These are phyloP conservation scores for Cystobasidium slooffiae DNA, from an alignment of 1,284 basidiomycete species.

Conservation along the genomic window DNA sequence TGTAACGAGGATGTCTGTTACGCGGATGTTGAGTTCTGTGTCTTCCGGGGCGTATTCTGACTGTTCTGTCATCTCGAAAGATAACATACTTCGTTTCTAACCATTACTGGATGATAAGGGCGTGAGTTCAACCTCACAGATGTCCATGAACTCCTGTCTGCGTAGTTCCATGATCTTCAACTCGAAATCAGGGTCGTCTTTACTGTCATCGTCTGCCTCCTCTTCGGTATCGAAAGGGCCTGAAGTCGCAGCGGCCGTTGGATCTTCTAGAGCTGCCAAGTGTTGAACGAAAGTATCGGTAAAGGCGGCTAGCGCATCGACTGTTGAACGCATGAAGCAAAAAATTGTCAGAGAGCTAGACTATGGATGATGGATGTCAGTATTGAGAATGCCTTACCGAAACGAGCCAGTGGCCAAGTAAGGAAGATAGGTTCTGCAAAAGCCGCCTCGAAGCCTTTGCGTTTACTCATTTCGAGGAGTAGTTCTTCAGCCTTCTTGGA, in stretches of 20 bases:
- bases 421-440: slow-evolving; percentile 52
- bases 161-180: neutral
- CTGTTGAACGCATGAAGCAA: neutral
- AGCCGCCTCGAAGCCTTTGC: slow-evolving; percentile 46
- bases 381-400: slow-evolving; percentile 45
- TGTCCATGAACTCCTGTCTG: slow-evolving; percentile 21
- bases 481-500: slow-evolving; percentile 46
- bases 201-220: neutral
- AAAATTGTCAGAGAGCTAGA: neutral
- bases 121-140: slow-evolving; percentile 25
- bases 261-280: neutral
- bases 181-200: neutral
- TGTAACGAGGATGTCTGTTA: too few species aligned
- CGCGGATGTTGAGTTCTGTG: too few species aligned
- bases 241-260: neutral
- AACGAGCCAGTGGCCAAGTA: slow-evolving; percentile 51
- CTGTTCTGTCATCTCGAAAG: neutral
- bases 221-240: neutral
- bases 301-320: slow-evolving; percentile 8
- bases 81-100: too few species aligned
- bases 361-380: too few species aligned
- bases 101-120: slow-evolving; percentile 1
- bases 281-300: neutral
- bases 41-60: neutral
- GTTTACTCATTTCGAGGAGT: slow-evolving; percentile 47